Conservation (phyloP, 2,329 filamentous ascomycete genomes). For the Pseudocercospora vitis region DNA sequence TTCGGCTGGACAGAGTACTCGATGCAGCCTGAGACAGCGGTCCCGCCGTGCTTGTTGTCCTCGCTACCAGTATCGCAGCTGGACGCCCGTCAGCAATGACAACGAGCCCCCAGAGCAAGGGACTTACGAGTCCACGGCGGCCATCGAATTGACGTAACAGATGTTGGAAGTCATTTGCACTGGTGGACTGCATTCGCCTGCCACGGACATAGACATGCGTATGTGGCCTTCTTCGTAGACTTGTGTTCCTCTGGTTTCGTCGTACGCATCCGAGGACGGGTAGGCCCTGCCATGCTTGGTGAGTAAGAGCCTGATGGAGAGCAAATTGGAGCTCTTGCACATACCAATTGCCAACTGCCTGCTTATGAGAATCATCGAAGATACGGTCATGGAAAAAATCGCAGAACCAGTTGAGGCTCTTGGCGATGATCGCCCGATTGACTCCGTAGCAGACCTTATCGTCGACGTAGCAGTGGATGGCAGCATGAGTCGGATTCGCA, state of each 20-base stretch:
- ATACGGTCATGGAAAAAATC: background rate
- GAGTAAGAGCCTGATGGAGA: background rate
- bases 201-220: background rate
- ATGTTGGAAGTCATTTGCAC: background rate
- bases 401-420: slow-evolving; percentile 17
- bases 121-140: slow-evolving; percentile 11
- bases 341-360: slow-evolving; percentile 5
- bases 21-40: slow-evolving; percentile 15
- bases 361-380: background rate
- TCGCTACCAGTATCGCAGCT: slow-evolving; percentile 13
- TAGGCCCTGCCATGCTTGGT: background rate
- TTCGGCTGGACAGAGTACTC: slow-evolving; percentile 18
- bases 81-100: background rate
- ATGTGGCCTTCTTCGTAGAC: slow-evolving; percentile 5
- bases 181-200: background rate
- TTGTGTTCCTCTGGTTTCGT: background rate
- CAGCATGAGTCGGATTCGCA: background rate
- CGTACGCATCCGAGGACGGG: background rate
- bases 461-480: slow-evolving; percentile 1
- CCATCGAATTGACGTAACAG: slow-evolving; percentile 8
- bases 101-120: background rate
- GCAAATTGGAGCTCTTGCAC: background rate
- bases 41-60: slow-evolving; percentile 19
- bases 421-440: background rate
- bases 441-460: slow-evolving; percentile 18